These are phyloP conservation scores for Fagus crenata DNA, from an alignment of 306 rosid genomes.

Conservation along the genomic window DNA sequence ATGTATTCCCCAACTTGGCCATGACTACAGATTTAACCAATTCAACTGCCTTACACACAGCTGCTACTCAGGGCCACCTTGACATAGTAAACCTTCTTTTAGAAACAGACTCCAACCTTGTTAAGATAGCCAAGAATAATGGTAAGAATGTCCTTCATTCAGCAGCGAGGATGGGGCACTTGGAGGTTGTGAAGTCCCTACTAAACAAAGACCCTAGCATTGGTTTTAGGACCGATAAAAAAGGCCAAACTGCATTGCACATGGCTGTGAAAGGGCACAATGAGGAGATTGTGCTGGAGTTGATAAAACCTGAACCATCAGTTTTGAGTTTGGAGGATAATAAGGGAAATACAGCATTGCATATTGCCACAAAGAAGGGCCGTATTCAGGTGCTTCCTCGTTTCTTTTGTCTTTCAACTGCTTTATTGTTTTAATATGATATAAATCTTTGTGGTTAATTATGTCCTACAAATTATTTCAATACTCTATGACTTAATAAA, in stretches of 20 bases:
- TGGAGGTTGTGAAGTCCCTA: constrained; percentile 85
- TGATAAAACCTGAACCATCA: constrained; percentile 67
- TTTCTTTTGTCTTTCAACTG: constrained; percentile 12
- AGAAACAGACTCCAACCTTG: constrained; percentile 86
- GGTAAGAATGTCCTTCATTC: constrained; percentile 97
- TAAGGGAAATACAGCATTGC: constrained; percentile 91
- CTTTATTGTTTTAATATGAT: constrained; percentile 22
- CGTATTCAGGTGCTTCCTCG: constrained; percentile 60
- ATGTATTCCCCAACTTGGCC: constrained; percentile 79
- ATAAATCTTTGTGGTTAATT: constrained; percentile 16
- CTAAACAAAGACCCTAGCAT: constrained; percentile 70
- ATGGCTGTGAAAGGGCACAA: constrained; percentile 97
- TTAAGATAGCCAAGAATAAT: constrained; percentile 86
- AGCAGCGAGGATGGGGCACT: constrained; percentile 91
- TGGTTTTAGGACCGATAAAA: constrained; percentile 80
- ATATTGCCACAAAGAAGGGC: constrained; percentile 77
- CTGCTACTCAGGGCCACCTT: constrained; percentile 89
- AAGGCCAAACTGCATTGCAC: constrained; percentile 94
- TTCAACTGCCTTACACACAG: constrained; percentile 91
- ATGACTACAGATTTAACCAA: constrained; percentile 91
- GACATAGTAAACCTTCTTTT: constrained; percentile 80
- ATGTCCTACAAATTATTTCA: background rate
- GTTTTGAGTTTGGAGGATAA: constrained; percentile 77
- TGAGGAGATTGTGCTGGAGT: constrained; percentile 77
- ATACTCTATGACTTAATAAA: background rate